These are phyloP conservation scores for Tolypocladium ophioglossoides DNA, from an alignment of 2,329 filamentous ascomycete genomes.

Conservation along the genomic window DNA sequence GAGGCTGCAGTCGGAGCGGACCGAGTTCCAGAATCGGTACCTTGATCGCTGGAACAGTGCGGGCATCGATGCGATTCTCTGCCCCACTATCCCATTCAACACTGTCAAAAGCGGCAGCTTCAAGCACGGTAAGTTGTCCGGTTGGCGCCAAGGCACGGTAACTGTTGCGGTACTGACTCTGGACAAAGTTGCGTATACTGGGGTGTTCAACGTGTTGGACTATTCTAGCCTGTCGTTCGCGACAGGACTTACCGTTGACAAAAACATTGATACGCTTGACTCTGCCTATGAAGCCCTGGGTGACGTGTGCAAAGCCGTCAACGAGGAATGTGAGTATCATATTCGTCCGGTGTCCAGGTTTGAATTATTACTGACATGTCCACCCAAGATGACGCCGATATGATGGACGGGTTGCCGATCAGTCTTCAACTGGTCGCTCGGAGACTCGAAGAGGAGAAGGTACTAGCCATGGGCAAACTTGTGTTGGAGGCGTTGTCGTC, in stretches of 20 bases:
- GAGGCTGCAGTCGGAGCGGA: constrained; percentile 34
- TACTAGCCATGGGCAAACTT: constrained; percentile 19
- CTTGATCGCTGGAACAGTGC: constrained; percentile 34
- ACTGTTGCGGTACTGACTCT: not conserved
- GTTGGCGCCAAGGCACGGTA: no score
- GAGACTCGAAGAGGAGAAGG: constrained; percentile 30
- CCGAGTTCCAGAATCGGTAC: constrained; percentile 33
- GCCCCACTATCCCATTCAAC: constrained; percentile 39
- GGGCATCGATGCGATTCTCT: constrained; percentile 51
- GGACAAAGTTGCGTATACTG: constrained; percentile 34
- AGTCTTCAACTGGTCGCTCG: constrained; percentile 32
- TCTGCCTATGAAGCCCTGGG: constrained; percentile 22
- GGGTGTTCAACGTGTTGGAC: constrained; percentile 38
- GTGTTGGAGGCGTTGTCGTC: constrained; percentile 11
- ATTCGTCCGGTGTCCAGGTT: not conserved
- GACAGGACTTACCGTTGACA: constrained; percentile 29
- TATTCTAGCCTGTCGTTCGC: constrained; percentile 37
- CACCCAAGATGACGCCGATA: constrained; percentile 23
- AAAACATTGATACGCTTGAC: constrained; percentile 22
- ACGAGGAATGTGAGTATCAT: constrained; percentile 29
- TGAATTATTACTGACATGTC: not conserved
- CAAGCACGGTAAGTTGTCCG: constrained; percentile 25
- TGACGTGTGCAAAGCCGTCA: constrained; percentile 24
- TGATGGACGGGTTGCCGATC: constrained; percentile 31
- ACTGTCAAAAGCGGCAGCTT: constrained; percentile 31